Base-by-base conservation (phyloP, 2,329 filamentous ascomycete genomes). In the Colletotrichum gigasporum region DNA sequence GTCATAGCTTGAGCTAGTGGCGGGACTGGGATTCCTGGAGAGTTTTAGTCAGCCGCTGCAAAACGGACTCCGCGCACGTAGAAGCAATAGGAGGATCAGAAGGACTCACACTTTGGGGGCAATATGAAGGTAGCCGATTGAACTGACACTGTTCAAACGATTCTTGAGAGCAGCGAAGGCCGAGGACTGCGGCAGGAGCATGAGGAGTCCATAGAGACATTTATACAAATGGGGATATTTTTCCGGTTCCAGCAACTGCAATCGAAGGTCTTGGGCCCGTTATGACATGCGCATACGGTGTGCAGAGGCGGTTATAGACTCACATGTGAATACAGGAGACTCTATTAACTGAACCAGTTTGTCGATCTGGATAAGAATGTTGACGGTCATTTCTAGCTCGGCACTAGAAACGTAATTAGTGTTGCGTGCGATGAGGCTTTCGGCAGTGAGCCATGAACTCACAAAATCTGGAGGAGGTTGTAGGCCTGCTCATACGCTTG, bases 401-500 rank as follows among this genome's bases (percentile, higher is more conserved):
- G 93, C 96, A 78, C 93, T 97, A 11, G 2, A 22, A 37, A 47
- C 22, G 44, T 22, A 18, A 45, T 76, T 47, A 74, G 75, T 74
- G 63, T n/a, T n/a, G n/a, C n/a, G n/a, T n/a, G n/a, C n/a, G n/a
- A n/a, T n/a, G n/a, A n/a, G n/a, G n/a, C n/a, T n/a, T n/a, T n/a
- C n/a, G 2, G 9, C 12, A 37, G 32, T 14, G 18, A 11, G 18
- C 14, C 10, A 9, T 24, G 11, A 64, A 76, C 89, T 72, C 76
- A 96, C 92, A 99, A 97, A 48, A 98, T 96, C 74, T 97, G 94
- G 16, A 99, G 83, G 14, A 99, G 84, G 74, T 98, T 93, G 73
- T 98, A 99, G 10, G 96, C 96, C 75, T 98, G 96, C 75, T 99
- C 96, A 74, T 99, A 99, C 11, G 95, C 96, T 78, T 99, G 96